Conservation (phyloP, 306 rosid genomes). For the Parietaria judaica region DNA sequence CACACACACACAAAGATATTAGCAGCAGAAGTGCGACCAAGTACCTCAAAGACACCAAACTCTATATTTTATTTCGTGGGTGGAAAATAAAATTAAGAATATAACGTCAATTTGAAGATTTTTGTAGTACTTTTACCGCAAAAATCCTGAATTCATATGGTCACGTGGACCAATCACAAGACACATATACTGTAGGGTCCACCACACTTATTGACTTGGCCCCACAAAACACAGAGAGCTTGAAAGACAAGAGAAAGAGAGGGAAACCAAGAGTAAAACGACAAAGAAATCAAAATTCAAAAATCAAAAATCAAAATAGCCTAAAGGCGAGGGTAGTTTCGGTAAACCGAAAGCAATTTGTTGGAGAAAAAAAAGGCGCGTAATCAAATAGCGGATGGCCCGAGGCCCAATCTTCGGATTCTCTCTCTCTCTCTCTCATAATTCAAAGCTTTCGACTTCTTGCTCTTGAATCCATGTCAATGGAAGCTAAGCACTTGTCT, state of each 20-base stretch:
- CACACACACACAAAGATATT: too few relatives aligned
- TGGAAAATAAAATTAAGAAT: too few relatives aligned
- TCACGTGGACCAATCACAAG: too few relatives aligned
- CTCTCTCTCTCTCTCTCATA: background rate
- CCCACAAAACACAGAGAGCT: background rate
- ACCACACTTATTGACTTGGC: background rate
- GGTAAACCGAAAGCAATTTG: background rate
- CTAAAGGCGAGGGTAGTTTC: background rate
- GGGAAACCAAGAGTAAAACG: background rate
- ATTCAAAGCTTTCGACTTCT: background rate
- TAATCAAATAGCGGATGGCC: background rate
- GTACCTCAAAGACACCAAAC: too few relatives aligned
- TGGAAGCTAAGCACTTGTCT: background rate
- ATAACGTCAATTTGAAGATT: too few relatives aligned
- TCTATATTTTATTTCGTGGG: too few relatives aligned
- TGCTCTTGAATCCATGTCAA: background rate
- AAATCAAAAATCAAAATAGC: background rate
- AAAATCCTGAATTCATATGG: too few relatives aligned
- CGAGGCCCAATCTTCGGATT: conserved; percentile 7
- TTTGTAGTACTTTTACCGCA: too few relatives aligned
- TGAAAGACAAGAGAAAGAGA: background rate
- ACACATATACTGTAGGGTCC: background rate
- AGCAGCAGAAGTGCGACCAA: too few relatives aligned
- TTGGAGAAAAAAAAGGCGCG: conserved; percentile 6
- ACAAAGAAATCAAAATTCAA: background rate